Evolutionary conservation across 2,329 filamentous ascomycete genomes (phyloP).

Genomic region (Tetracladium maxilliforme): DNA sequence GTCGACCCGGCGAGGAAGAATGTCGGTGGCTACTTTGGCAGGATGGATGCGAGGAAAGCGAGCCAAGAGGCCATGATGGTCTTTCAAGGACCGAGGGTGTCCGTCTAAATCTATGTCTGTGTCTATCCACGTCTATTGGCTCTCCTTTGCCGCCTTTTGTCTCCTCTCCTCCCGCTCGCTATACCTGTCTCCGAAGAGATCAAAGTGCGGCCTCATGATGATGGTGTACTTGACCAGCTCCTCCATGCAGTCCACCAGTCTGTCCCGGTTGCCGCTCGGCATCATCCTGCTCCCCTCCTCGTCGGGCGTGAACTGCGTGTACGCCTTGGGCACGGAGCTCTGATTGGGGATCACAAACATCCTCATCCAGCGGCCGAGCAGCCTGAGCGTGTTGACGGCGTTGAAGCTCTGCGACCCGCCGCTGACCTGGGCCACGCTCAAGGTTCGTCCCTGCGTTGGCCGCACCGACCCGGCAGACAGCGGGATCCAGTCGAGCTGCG

Average conservation of each 20-base stretch:
- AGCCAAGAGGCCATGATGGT: no score
- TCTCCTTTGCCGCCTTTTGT: conserved; percentile 8
- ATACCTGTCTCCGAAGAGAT: conserved; percentile 44
- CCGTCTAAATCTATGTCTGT: no score
- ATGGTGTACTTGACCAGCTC: conserved; percentile 57
- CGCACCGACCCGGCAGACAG: conserved; percentile 44
- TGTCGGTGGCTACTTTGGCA: no score
- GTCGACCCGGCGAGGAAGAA: no score
- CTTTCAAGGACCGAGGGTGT: no score
- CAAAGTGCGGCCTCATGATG: conserved; percentile 45
- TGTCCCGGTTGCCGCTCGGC: conserved; percentile 39
- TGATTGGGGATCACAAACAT: conserved; percentile 57
- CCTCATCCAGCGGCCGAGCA: conserved; percentile 55
- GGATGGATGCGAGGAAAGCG: no score
- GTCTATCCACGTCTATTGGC: conserved; percentile 1
- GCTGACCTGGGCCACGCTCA: conserved; percentile 45
- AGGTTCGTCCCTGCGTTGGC: conserved; percentile 49
- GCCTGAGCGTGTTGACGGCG: conserved; percentile 47
- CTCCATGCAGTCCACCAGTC: conserved; percentile 53
- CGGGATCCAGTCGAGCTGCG: conserved; percentile 58
- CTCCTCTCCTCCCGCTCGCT: conserved; percentile 38
- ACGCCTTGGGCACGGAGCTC: conserved; percentile 46
- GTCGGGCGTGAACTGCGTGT: conserved; percentile 43
- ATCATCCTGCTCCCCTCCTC: conserved; percentile 32
- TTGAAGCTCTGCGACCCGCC: conserved; percentile 56